Conservation (phyloP, 2,329 filamentous ascomycete species). For the Diplodia intermedia region DNA sequence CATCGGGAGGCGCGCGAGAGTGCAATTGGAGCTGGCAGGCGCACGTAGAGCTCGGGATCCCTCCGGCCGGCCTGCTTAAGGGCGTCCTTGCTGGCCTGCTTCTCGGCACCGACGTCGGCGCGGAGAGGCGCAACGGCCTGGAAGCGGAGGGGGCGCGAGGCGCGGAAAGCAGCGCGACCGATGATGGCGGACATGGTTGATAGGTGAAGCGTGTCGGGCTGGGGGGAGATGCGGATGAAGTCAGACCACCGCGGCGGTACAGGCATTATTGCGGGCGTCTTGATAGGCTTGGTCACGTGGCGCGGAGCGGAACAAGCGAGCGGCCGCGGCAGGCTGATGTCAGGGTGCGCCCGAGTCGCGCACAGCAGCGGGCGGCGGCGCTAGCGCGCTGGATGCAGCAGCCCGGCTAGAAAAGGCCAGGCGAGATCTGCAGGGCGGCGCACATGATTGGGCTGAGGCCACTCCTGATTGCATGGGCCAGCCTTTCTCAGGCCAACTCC, state of each 20-base stretch:
- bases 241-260: conserved; percentile 19
- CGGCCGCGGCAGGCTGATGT: conserved; percentile 15
- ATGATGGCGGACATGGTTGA: conserved; percentile 54
- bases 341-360: conserved; percentile 6
- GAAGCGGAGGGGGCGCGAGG: conserved; percentile 52
- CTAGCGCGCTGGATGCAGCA: conserved; percentile 14
- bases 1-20: conserved; percentile 28
- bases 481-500: conserved; percentile 6
- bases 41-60: conserved; percentile 78
- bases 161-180: conserved; percentile 55
- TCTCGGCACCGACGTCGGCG: conserved; percentile 49
- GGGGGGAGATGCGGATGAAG: conserved; percentile 33
- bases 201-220: conserved; percentile 28
- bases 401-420: conserved; percentile 7
- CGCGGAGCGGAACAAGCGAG: conserved; percentile 2
- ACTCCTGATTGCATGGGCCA: conserved; percentile 14
- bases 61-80: conserved; percentile 70
- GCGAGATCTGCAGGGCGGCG: conserved; percentile 27
- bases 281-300: conserved; percentile 27
- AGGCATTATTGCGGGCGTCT: conserved; percentile 11
- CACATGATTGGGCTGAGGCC: conserved; percentile 22
- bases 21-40: conserved; percentile 40
- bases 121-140: conserved; percentile 45
- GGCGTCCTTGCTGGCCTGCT: conserved; percentile 54
- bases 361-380: conserved; percentile 2